Evolutionary conservation across 2,329 filamentous ascomycete species (phyloP).

Genomic region (Apiospora malaysiana): DNA sequence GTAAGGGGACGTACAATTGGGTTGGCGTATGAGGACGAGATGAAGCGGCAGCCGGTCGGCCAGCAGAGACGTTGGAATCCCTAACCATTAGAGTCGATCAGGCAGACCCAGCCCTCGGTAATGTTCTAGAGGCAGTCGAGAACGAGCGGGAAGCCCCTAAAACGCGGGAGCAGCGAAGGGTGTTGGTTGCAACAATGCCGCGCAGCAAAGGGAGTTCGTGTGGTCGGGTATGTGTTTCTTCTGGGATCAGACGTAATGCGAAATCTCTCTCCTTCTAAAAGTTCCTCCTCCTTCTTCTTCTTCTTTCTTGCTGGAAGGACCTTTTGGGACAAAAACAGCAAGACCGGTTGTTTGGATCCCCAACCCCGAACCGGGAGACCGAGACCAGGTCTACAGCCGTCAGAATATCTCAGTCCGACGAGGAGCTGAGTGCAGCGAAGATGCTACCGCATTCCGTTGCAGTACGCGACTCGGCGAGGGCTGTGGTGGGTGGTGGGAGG

Average conservation of each 20-base stretch:
- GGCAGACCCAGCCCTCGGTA: slow-evolving; percentile 24
- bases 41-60: slow-evolving; percentile 55
- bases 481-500: neutral
- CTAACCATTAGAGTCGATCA: slow-evolving; percentile 51
- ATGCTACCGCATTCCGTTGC: slow-evolving; percentile 22
- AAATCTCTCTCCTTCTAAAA: slow-evolving; percentile 6
- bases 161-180: slow-evolving; percentile 5
- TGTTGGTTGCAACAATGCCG: slow-evolving; percentile 5
- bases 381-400: slow-evolving; percentile 18
- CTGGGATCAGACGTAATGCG: slow-evolving; percentile 2
- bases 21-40: slow-evolving; percentile 55
- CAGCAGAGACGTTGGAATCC: slow-evolving; percentile 63
- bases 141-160: slow-evolving; percentile 15
- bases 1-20: slow-evolving; percentile 52
- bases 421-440: slow-evolving; percentile 21
- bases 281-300: neutral
- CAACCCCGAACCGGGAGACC: slow-evolving; percentile 9
- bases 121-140: slow-evolving; percentile 23
- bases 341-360: neutral
- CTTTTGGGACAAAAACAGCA: slow-evolving; percentile 3
- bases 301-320: neutral
- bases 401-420: slow-evolving; percentile 22
- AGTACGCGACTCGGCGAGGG: slow-evolving; percentile 20
- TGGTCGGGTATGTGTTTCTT: neutral
- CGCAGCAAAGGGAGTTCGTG: slow-evolving; percentile 7